Evolutionary conservation across 164 flowering plant genomes (phyloP).

Genomic region (Taxillus chinensis): DNA sequence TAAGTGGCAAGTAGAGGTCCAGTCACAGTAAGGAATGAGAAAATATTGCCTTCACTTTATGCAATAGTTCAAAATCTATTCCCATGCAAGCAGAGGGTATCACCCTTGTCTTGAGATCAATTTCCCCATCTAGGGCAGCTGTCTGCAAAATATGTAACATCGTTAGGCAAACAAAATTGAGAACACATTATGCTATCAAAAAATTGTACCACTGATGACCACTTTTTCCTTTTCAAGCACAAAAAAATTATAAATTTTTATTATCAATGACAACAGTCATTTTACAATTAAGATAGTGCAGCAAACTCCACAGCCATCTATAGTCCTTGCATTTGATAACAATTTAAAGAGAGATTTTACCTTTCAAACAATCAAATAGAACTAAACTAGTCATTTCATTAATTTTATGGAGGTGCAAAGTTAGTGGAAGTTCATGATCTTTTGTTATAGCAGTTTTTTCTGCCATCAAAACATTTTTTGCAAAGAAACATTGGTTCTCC

Average conservation of each 20-base stretch:
- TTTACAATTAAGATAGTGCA: neutral
- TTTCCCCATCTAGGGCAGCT: conserved; percentile 95
- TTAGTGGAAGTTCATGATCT: no score
- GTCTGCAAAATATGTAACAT: conserved; percentile 42
- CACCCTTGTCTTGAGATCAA: conserved; percentile 84
- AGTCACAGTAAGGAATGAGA: conserved; percentile 6
- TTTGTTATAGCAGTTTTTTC: no score
- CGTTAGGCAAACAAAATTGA: neutral
- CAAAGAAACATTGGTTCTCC: no score
- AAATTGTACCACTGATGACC: neutral
- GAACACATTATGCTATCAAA: neutral
- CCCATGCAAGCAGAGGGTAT: conserved; percentile 89
- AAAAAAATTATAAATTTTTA: no score
- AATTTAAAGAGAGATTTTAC: no score
- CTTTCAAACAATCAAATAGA: no score
- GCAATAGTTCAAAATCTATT: conserved; percentile 65
- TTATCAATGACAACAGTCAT: no score
- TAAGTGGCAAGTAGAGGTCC: neutral
- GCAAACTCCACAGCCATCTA: neutral
- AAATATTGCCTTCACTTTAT: conserved; percentile 75
- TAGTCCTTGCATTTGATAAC: no score
- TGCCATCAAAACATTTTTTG: no score
- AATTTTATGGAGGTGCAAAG: no score
- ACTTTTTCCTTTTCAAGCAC: no score
- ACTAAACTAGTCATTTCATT: no score